Base-by-base conservation (phyloP, 306 rosid species). In the Cicer pinnatifidum region DNA sequence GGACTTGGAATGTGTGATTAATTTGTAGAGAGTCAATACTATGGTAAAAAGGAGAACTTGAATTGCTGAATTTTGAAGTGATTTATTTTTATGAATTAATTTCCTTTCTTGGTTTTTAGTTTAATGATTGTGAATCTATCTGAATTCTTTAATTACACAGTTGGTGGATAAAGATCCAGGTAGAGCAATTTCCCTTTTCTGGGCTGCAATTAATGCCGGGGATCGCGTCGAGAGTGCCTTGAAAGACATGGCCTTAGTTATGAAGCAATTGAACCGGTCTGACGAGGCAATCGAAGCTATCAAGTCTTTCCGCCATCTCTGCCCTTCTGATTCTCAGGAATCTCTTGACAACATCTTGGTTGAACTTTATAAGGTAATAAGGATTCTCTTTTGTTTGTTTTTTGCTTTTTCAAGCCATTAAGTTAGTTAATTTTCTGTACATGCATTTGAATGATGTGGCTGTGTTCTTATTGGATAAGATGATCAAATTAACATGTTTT, bases 201-300 rank as follows among this genome's bases (percentile, higher is more conserved):
- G 98, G 98, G 88, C 92, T 6, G 90, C 97, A 17, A 94, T 94
- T 75, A 94, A 94, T 78, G 88, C 93, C 0, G 96, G 98, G 16
- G 98, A 94, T 79, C 83, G 96, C 62, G 97, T 94, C 11, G 98
- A 91, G 58, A 91, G 96, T 80, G 98, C 98, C 11, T 77, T 91
- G 88, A 94, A 91, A 71, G 98, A 94, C 77, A 94, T 94, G 98
- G 96, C 98, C 1, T 65, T 94, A 60, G 97, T 91, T 47, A 89
- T 94, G 98, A 91, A 94, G 74, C 97, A 94, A 72, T 5, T 91
- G 83, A 73, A 88, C 80, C 89, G 97, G 33, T 83, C 98, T 1
- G 97, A 91, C 12, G 96, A 94, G 71, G 98, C 96, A 6, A 88
- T 94, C 40, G 98, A 89, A 79, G 97, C 98, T 6, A 94, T 91